phyloP scores from a whole-genome alignment of 331 rosid species.

The Telfairia occidentalis region DNA sequence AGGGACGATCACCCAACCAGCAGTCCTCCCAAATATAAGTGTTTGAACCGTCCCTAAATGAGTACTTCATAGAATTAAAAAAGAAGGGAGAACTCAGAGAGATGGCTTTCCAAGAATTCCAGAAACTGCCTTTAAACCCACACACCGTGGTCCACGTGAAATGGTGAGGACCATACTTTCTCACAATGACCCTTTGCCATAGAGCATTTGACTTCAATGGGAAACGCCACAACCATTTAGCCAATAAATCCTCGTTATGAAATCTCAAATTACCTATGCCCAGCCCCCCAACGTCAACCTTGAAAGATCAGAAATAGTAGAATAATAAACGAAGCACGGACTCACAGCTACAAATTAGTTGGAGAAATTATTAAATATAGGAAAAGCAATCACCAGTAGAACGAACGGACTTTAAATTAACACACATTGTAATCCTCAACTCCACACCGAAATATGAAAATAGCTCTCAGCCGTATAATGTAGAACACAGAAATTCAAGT shows the following conservation, averaged over 20 bases:
- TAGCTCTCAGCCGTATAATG: background rate
- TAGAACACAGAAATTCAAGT: constrained; percentile 2
- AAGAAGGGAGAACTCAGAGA: background rate
- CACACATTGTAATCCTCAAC: background rate
- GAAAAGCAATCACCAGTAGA: background rate
- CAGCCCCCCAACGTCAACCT: background rate
- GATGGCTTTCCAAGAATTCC: background rate
- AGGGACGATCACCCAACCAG: background rate
- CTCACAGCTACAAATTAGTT: background rate
- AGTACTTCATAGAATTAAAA: background rate
- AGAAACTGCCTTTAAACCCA: background rate
- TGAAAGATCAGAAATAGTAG: background rate
- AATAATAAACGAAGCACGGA: too few relatives aligned
- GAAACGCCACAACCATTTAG: background rate
- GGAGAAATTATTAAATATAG: background rate
- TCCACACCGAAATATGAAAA: background rate
- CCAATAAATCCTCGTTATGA: background rate
- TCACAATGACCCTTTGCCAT: background rate
- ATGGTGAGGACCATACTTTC: background rate
- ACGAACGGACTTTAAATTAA: background rate
- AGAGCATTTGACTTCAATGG: background rate
- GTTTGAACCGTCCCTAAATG: background rate
- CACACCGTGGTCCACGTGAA: background rate
- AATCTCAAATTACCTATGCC: background rate
- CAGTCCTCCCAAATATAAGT: background rate